Base-by-base conservation (phyloP, 2,329 filamentous ascomycete genomes). In the Colletotrichum navitas region DNA sequence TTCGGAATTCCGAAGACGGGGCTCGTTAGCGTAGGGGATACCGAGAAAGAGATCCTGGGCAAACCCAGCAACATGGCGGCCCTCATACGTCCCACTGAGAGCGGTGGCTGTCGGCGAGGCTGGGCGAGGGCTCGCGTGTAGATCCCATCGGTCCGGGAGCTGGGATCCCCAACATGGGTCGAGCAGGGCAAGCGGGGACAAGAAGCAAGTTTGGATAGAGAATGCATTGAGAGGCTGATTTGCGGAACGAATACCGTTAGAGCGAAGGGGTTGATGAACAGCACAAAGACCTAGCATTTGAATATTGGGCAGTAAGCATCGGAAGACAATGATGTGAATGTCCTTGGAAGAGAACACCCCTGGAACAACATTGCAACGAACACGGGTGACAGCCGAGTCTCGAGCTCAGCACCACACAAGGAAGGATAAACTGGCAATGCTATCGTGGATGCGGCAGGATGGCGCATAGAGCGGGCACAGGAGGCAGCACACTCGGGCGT, bases 1-100 rank as follows among this genome's bases (percentile, higher is more conserved):
- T 68, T 85, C 81, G 0, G 88, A 86, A 2, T 84, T 74, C 0
- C 80, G 80, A 72, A 90, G 89, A 4, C 89, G 84, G 0, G 80
- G 77, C 26, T 79, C 75, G 71, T 68, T 66, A 36, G 87, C 87
- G 76, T 84, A 89, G 0, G 86, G 87, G 8, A 89, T 83, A 5
- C 83, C 83, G 10, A 86, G 76, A 73, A 86, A 86, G 67, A 83
- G 79, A 63, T 87, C 84, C 32, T 85, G 84, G 24, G 81, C 71
- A 63, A 84, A 86, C 5, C 77, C 74, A 0, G 78, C 55, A 32
- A 78, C 79, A 56, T 80, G 76, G 2, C 78, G 68, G 1, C 85
- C 84, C 26, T 74, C 66, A 63, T 84, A 84, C 0, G 83, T 80
- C n/a, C 82, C 83, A 56, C 83, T 83, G 39, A 69, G 41, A 26